phyloP scores from a whole-genome alignment of 1,284 basidiomycete genomes.

The Leccinum insolens region DNA sequence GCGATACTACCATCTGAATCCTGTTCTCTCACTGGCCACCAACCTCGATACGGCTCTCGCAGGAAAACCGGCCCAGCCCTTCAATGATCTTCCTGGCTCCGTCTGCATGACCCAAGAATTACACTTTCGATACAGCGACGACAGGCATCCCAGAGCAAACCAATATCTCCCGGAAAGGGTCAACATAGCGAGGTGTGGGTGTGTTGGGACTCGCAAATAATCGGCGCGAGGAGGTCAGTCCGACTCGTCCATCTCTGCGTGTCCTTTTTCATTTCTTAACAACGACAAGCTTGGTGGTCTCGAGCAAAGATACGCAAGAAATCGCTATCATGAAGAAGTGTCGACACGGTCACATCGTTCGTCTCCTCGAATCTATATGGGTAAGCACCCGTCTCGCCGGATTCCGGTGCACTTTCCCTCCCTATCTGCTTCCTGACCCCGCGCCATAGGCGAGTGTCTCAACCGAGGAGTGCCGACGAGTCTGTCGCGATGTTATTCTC shows the following conservation, averaged over 20 bases:
- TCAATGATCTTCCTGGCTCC: conserved; percentile 45
- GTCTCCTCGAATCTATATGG: conserved; percentile 93
- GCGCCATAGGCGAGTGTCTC: conserved; percentile 21
- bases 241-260: conserved; percentile 9
- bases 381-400: conserved; percentile 49
- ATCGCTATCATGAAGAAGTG: conserved; percentile 99
- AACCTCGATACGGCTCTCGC: conserved; percentile 16
- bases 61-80: conserved; percentile 35
- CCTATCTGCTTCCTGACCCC: conserved; percentile 27
- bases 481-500: conserved; percentile 92
- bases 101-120: conserved; percentile 66
- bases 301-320: conserved; percentile 80
- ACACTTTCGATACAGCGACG: conserved; percentile 38
- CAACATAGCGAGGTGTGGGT: conserved; percentile 84
- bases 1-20: too few relatives aligned
- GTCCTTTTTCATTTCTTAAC: conserved; percentile 11
- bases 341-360: conserved; percentile 89
- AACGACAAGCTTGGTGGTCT: conserved; percentile 65
- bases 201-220: conserved; percentile 58
- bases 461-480: conserved; percentile 61
- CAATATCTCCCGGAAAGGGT: conserved; percentile 79
- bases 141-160: conserved; percentile 64
- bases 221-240: conserved; percentile 43
- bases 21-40: too few relatives aligned
- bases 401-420: conserved; percentile 17